phyloP scores from a whole-genome alignment of 768 basidiomycete species.

The Amanita muscaria region DNA sequence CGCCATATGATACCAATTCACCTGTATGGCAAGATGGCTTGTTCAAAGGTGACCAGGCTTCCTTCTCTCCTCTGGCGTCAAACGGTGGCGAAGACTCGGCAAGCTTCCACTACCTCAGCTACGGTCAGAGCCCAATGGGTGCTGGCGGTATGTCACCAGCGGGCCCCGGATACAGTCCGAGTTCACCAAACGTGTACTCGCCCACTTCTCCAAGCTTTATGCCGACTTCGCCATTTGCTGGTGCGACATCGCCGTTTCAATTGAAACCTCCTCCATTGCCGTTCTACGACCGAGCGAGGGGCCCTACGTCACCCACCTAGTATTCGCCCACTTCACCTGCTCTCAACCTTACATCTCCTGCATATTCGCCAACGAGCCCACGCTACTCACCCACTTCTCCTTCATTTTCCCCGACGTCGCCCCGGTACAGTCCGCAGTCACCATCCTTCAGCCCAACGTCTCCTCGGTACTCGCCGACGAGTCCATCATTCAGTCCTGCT shows the following conservation, averaged over 20 bases:
- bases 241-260: constrained; percentile 77
- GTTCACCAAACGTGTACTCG: constrained; percentile 83
- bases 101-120: constrained; percentile 63
- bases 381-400: constrained; percentile 82
- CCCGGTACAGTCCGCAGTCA: constrained; percentile 80
- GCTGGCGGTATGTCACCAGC: constrained; percentile 86
- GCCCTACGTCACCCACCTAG: constrained; percentile 66
- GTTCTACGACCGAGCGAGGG: constrained; percentile 58
- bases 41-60: constrained; percentile 78
- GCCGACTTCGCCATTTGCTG: constrained; percentile 74
- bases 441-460: constrained; percentile 89
- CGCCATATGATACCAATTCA: constrained; percentile 90
- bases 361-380: constrained; percentile 79
- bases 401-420: constrained; percentile 79
- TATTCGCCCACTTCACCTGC: constrained; percentile 87
- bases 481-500: constrained; percentile 87
- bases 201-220: constrained; percentile 84
- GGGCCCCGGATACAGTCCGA: constrained; percentile 82
- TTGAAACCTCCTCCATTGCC: constrained; percentile 83
- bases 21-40: constrained; percentile 72
- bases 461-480: constrained; percentile 82
- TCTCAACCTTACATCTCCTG: constrained; percentile 74
- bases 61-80: constrained; percentile 92
- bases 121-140: constrained; percentile 79
- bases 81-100: constrained; percentile 78